These are phyloP conservation scores for Lophiostoma macrostomum DNA, from an alignment of 495 filamentous ascomycete species.

Conservation along the genomic window DNA sequence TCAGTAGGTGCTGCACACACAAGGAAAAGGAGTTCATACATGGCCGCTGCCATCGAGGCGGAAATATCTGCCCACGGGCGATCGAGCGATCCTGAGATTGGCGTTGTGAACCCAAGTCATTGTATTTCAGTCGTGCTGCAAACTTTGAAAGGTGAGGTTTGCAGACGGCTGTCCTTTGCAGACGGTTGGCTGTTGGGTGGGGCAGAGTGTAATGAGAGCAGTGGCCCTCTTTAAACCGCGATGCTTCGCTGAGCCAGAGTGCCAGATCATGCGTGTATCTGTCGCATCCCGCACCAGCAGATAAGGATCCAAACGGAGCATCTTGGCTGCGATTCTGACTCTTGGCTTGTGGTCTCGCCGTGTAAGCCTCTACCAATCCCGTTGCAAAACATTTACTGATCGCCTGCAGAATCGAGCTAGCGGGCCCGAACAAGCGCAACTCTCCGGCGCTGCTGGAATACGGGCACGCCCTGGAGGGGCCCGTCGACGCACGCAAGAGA, in stretches of 20 bases:
- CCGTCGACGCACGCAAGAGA: background rate
- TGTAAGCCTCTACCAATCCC: constrained; percentile 6
- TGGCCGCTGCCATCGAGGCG: constrained; percentile 70
- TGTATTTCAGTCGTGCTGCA: background rate
- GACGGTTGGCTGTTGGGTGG: background rate
- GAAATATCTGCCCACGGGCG: constrained; percentile 68
- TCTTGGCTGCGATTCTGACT: constrained; percentile 3
- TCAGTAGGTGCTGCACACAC: background rate
- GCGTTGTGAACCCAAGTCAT: constrained; percentile 51
- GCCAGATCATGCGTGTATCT: too few species aligned
- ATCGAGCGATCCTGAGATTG: constrained; percentile 55
- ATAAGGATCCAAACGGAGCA: constrained; percentile 23
- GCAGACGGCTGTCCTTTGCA: too few species aligned
- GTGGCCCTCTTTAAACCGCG: constrained; percentile 7
- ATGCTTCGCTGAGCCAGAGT: background rate
- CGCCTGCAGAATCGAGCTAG: background rate
- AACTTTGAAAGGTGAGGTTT: background rate
- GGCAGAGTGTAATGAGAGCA: background rate
- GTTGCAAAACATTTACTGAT: background rate
- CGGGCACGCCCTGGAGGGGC: background rate
- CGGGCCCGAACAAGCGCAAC: background rate
- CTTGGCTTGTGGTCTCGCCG: constrained; percentile 4
- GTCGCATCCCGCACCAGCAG: constrained; percentile 16
- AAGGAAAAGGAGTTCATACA: constrained; percentile 46
- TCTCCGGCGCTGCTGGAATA: background rate